These are phyloP conservation scores for Nigrospora sphaerica DNA, from an alignment of 2,329 filamentous ascomycete species.

Conservation along the genomic window DNA sequence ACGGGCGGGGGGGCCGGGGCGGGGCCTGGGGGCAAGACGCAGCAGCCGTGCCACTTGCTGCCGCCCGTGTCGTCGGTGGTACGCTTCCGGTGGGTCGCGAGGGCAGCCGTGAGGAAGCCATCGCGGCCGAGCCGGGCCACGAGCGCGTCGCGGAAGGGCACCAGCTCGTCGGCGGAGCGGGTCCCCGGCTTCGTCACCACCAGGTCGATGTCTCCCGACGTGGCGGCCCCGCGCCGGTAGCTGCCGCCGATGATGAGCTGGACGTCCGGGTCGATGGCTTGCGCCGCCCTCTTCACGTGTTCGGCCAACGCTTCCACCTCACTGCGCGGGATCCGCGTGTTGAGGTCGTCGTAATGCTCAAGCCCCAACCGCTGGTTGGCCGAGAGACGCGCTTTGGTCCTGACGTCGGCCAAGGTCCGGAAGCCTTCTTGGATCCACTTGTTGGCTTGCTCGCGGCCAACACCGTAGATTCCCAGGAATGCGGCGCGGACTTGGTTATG, in stretches of 20 bases:
- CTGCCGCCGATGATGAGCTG: slow-evolving; percentile 75
- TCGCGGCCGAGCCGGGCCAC: slow-evolving; percentile 51
- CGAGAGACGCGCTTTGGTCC: slow-evolving; percentile 53
- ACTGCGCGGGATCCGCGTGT: slow-evolving; percentile 65
- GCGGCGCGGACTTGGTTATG: slow-evolving; percentile 56
- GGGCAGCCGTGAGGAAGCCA: slow-evolving; percentile 61
- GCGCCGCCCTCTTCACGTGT: slow-evolving; percentile 54
- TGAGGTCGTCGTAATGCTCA: slow-evolving; percentile 73
- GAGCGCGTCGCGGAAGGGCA: slow-evolving; percentile 54
- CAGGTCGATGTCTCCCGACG: slow-evolving; percentile 77
- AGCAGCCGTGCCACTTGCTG: slow-evolving; percentile 86
- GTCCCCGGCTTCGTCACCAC: slow-evolving; percentile 68
- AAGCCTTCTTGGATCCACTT: slow-evolving; percentile 73
- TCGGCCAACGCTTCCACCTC: slow-evolving; percentile 67
- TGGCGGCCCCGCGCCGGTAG: slow-evolving; percentile 70
- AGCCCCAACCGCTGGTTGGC: slow-evolving; percentile 68
- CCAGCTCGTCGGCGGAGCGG: slow-evolving; percentile 44
- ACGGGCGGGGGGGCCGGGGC: slow-evolving; percentile 27
- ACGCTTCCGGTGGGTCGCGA: slow-evolving; percentile 46
- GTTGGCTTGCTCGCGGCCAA: slow-evolving; percentile 61
- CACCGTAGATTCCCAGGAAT: slow-evolving; percentile 76
- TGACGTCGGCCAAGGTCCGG: slow-evolving; percentile 66
- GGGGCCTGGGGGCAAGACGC: slow-evolving; percentile 49
- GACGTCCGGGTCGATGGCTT: slow-evolving; percentile 53
- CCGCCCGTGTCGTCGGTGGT: slow-evolving; percentile 41